Evolutionary conservation across 805 yeast species (phyloP).

Genomic region (Blastobotrys americana): DNA sequence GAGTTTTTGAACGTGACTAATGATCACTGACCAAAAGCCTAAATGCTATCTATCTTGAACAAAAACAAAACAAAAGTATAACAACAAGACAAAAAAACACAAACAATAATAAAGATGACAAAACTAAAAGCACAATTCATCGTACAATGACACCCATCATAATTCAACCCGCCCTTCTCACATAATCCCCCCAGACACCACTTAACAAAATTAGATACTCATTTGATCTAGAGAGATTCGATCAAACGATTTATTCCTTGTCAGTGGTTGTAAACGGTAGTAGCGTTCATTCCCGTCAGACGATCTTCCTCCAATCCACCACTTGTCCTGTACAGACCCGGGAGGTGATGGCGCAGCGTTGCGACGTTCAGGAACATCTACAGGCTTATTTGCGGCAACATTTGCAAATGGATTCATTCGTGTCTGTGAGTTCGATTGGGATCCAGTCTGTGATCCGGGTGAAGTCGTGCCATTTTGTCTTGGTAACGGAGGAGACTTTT

Average conservation of each 20-base stretch:
- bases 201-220: neutral
- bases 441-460: neutral
- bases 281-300: constrained; percentile 24
- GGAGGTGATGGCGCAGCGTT: constrained; percentile 5
- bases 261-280: constrained; percentile 21
- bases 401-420: neutral
- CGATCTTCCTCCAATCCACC: constrained; percentile 28
- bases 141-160: too few relatives aligned
- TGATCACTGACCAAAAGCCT: too few relatives aligned
- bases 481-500: neutral
- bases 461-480: neutral
- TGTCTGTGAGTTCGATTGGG: neutral
- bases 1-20: too few relatives aligned
- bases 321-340: constrained; percentile 17
- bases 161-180: too few relatives aligned
- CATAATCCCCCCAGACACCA: too few relatives aligned
- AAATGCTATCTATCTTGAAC: too few relatives aligned
- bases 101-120: too few relatives aligned
- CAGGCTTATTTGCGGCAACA: constrained; percentile 2
- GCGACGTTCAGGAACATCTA: constrained; percentile 1
- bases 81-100: too few relatives aligned
- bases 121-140: too few relatives aligned
- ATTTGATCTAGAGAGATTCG: constrained; percentile 19
- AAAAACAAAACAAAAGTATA: too few relatives aligned
- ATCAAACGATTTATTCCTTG: constrained; percentile 18